phyloP scores from a whole-genome alignment of 106 monocot species.

The Cymbidium sinense region DNA sequence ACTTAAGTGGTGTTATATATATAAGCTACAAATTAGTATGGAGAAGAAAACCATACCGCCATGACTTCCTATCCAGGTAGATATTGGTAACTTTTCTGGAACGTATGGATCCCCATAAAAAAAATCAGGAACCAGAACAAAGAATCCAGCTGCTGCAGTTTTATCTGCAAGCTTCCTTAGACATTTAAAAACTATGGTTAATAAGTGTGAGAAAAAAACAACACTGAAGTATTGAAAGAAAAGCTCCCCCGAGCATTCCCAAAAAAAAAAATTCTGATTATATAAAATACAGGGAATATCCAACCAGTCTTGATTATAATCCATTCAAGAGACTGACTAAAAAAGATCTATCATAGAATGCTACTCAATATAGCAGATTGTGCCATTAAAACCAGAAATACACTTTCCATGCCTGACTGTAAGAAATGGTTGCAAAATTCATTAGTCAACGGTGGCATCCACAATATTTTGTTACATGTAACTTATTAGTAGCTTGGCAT shows the following conservation, averaged over 20 bases:
- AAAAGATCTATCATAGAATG: too few relatives aligned
- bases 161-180: conserved; percentile 21
- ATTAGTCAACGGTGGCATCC: neutral
- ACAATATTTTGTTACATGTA: neutral
- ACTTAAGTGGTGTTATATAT: too few relatives aligned
- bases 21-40: neutral
- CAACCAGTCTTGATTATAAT: too few relatives aligned
- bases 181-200: neutral
- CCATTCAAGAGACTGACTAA: too few relatives aligned
- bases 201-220: neutral
- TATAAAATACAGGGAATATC: too few relatives aligned
- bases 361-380: too few relatives aligned
- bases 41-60: conserved; percentile 11
- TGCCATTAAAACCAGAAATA: too few relatives aligned
- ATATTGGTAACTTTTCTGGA: too few relatives aligned
- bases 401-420: neutral
- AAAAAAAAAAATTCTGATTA: neutral
- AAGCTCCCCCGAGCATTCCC: neutral
- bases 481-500: neutral
- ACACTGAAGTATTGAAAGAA: too few relatives aligned
- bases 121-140: conserved; percentile 71
- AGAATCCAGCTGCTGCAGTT: conserved; percentile 53
- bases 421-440: neutral
- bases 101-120: conserved; percentile 54
- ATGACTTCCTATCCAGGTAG: conserved; percentile 24